Evolutionary conservation across 768 basidiomycete genomes (phyloP), one percentile per base, ranked within the genome.

Genomic region (Suillus brevipes): DNA sequence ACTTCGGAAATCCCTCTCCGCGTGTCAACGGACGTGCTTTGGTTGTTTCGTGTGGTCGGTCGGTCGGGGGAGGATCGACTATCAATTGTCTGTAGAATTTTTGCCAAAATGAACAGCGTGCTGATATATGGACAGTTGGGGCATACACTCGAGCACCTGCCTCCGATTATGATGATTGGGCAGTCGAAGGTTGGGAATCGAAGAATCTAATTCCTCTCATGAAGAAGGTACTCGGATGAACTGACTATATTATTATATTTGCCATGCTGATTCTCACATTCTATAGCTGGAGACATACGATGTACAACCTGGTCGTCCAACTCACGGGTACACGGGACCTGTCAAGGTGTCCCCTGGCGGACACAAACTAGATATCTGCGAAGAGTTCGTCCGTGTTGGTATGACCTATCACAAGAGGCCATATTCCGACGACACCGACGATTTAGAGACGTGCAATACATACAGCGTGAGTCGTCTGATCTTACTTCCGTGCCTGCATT

Each of bases 121-220:
- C 37, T 61, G 69, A 7, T 34, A 61, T 16, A 60, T 64, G 1
- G 43, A 57, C 47, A 75, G 80, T 74, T 64, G 77, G 79, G 69
- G 83, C 87, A 81, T 89, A 88, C 70, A 85, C 82, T 1, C 82
- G 88, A 36, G 82, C 85, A 7, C 73, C 84, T 34, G 70, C 86
- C 4, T 88, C 87, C 0, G 88, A 89, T 69, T 88, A 85, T 62
- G 77, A 77, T 66, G 74, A 72, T 43, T 77, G 74, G 76, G 71
- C 68, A 65, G 62, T 20, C 70, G 25, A 62, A 8, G 75, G 75
- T 4, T 76, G 75, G 75, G 68, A 68, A 20, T 72, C 74, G 6
- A 71, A 69, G 37, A 62, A 73, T 37, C 34, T 76, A 13, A 65
- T 76, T 16, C 72, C 75, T 12, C 52, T 74, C 6, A 62, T 76